Percentiles rank a stretch among this genome's conserved stretches.
Conservation (phyloP, 1,284 basidiomycete genomes). For the Megacollybia platyphylla region DNA sequence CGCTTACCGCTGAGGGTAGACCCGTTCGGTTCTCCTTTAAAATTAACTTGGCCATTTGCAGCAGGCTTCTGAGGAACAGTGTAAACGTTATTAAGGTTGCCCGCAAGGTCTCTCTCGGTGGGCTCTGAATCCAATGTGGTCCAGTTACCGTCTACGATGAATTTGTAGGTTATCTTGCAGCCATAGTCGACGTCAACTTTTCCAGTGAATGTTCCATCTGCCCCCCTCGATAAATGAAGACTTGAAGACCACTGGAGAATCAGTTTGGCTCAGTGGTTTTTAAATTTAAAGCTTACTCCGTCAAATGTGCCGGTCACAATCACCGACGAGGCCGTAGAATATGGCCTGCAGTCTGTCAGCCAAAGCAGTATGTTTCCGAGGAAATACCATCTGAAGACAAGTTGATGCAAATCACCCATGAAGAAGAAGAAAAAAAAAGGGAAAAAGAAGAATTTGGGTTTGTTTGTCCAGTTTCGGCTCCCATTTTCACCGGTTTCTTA, state of each 20-base stretch:
- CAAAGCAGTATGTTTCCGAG: slow-evolving; percentile 3
- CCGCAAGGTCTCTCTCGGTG: slow-evolving; percentile 46
- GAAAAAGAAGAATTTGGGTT: not conserved
- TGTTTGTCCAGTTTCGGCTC: too few species aligned
- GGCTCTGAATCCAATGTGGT: slow-evolving; percentile 36
- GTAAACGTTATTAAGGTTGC: slow-evolving; percentile 67
- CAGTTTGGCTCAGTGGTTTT: slow-evolving; percentile 2
- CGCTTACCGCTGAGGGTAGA: not conserved
- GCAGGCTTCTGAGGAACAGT: slow-evolving; percentile 40
- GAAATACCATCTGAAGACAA: slow-evolving; percentile 29
- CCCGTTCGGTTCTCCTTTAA: not conserved
- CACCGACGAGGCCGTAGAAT: slow-evolving; percentile 40
- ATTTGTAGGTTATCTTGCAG: slow-evolving; percentile 60
- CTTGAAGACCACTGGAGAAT: slow-evolving; percentile 52
- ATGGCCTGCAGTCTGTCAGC: slow-evolving; percentile 31
- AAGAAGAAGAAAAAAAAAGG: not conserved
- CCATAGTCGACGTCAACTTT: slow-evolving; percentile 49
- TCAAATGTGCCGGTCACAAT: slow-evolving; percentile 71
- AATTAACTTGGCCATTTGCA: not conserved
- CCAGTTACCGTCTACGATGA: slow-evolving; percentile 69
- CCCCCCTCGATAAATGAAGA: slow-evolving; percentile 35
- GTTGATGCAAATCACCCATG: slow-evolving; percentile 31
- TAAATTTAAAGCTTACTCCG: slow-evolving; percentile 28
- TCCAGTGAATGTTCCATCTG: slow-evolving; percentile 39
- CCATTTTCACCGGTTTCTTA: too few species aligned